Base-by-base conservation (phyloP, 2,329 filamentous ascomycete species). In the Pseudonectria buxi region DNA sequence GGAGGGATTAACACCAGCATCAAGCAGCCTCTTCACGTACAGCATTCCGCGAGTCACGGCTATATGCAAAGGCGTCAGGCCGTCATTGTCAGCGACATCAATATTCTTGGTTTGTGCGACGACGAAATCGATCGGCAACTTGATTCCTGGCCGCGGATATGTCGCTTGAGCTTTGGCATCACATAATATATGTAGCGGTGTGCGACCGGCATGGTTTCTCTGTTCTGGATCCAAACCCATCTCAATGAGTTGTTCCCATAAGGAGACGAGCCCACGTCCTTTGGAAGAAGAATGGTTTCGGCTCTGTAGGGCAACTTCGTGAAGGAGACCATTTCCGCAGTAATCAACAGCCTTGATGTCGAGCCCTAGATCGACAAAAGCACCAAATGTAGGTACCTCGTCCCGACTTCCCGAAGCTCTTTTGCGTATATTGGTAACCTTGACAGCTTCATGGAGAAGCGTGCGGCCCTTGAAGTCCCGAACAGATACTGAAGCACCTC, bases 1-100 rank as follows among this genome's bases (percentile, higher is more conserved):
- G 1, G 32, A 40, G 1, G 58, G 46, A 49, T 68, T 50, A 0
- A 63, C 63, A 4, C 65, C 62, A 4, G 53, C 52, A 4, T 53
- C 48, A 1, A 70, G 46, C 9, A 68, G 49, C 7, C 37, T 38
- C 13, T 44, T 47, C 1, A 57, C 37, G 5, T 40, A 26, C 1
- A 28, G 12, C 26, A 53, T 46, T 1, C 51, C 58, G 1, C 40
- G 18, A 2, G 45, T 38, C 2, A 35, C 47, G 2, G 49, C 50
- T 4, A 44, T 12, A 22, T 59, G 55, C 9, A 63, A 31, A 3
- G 56, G 47, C 1, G 41, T 45, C 6, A 33, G 1, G 4, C 14
- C 14, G 10, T 14, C n/a, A n/a, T n/a, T n/a, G 11, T 38, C 31
- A 10, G 24, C 6, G 6, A 10, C 24, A 12, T 47, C 32, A 4